These are phyloP conservation scores for Trifolium dubium DNA, from an alignment of 306 rosid genomes.

Conservation along the genomic window DNA sequence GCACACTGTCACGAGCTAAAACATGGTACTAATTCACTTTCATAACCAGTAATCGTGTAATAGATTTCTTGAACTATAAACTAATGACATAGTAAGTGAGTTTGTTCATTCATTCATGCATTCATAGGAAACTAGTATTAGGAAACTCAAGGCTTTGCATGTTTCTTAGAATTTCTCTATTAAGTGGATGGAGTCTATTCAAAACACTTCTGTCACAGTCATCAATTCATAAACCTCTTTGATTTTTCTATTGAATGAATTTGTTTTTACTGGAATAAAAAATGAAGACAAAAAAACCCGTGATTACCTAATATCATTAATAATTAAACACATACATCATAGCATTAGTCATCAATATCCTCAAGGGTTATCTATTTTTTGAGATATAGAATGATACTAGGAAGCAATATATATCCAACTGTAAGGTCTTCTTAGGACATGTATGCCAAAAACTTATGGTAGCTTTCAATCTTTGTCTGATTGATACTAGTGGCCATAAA, in stretches of 20 bases:
- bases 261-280: not conserved
- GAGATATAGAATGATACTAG: not conserved
- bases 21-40: not conserved
- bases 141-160: not conserved
- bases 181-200: not conserved
- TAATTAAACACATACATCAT: not conserved
- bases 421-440: not conserved
- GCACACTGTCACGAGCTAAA: slow-evolving; percentile 26
- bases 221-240: not conserved
- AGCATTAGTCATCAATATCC: not conserved
- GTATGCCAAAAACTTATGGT: not conserved
- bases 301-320: not conserved
- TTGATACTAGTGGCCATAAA: not conserved
- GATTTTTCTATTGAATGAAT: not conserved
- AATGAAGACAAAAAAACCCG: not conserved
- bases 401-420: not conserved
- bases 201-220: not conserved
- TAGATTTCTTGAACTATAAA: not conserved
- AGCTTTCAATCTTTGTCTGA: not conserved
- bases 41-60: not conserved
- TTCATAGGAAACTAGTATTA: not conserved
- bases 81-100: not conserved
- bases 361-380: not conserved
- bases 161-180: not conserved
- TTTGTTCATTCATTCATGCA: not conserved